Conservation (phyloP, 352 stramenopile species). For the Globisporangium megalacanthum region DNA sequence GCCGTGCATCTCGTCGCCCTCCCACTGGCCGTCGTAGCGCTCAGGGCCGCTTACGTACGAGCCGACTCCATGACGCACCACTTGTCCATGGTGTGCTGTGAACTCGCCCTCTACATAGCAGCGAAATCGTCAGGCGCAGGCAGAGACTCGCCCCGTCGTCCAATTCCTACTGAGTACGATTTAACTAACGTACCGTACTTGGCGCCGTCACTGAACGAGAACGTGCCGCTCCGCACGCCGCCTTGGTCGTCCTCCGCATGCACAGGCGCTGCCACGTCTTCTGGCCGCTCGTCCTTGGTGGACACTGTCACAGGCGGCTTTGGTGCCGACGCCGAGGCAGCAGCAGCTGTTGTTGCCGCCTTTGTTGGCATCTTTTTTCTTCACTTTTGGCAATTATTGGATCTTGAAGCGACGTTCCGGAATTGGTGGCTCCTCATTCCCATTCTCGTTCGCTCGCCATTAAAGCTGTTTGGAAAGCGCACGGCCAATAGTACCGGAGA, state of each 20-base stretch:
- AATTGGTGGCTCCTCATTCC: no score
- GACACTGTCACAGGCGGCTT: conserved; percentile 15
- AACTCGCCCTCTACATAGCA: conserved; percentile 42
- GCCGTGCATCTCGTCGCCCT: conserved; percentile 66
- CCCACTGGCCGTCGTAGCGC: conserved; percentile 58
- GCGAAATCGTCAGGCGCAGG: background rate
- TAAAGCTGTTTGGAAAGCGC: background rate
- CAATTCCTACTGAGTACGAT: background rate
- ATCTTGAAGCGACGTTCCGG: conserved; percentile 23
- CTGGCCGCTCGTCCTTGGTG: conserved; percentile 13
- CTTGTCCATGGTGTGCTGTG: conserved; percentile 20
- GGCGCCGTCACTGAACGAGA: conserved; percentile 62
- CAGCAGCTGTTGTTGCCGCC: background rate
- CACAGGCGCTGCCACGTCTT: conserved; percentile 17
- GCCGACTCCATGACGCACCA: conserved; percentile 50
- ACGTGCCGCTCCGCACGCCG: conserved; percentile 34
- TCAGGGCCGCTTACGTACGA: conserved; percentile 48
- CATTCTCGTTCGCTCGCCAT: background rate
- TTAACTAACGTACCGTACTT: conserved; percentile 39
- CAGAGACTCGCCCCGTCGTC: background rate
- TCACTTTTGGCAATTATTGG: background rate
- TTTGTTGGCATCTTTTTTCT: background rate
- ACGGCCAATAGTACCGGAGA: background rate
- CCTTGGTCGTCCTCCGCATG: conserved; percentile 28
- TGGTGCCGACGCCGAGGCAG: background rate